Base-by-base conservation (phyloP, 169 alveolate genomes). In the Plasmodium gonderi region DNA sequence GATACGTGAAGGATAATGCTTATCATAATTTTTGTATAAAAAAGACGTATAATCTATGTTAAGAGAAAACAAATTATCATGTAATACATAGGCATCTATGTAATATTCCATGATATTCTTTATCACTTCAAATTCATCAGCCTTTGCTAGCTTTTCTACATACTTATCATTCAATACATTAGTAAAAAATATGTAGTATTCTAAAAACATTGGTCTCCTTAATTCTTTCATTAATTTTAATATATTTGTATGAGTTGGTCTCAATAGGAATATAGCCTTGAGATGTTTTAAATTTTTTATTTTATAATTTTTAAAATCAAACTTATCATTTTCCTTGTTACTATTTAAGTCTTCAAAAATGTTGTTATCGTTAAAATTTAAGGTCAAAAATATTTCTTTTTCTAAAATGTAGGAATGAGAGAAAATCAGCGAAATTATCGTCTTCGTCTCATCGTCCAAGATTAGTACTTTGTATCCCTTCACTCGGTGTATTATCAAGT, bases 371-470 rank as follows among this genome's bases (percentile, higher is more conserved):
- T 98, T 98, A 44, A 98, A 97, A 67, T 95, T 97, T 83, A 97
- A 98, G 20, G 99, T 97, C 78, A 98, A 93, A 90, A 97, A 97
- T 7, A 98, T 99, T 68, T 98, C 99, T 79, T 96, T 98, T 82
- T 98, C 97, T 29, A 98, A 92, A 5, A 98, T 96, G 79, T 97
- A 95, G 12, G 99, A 94, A 90, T 98, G 98, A 3, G 98, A 96
- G 91, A 96, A 97, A 17, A 97, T 98, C 17, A 98, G 91, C 17
- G 99, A 98, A 51, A 98, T 97, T 9, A 97, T 97, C 36, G 95
- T 96, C 49, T 96, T 95, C 11, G 99, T 98, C 79, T 97, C 99
- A 54, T 95, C 95, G 89, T 98, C 99, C 68, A 98, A 83, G 44
- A 98, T 95, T 17, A 98, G 94, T 42, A 98, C 98, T 97, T 98